Evolutionary conservation across 75 land plant species (phyloP).

Genomic region (Picea glauca): DNA sequence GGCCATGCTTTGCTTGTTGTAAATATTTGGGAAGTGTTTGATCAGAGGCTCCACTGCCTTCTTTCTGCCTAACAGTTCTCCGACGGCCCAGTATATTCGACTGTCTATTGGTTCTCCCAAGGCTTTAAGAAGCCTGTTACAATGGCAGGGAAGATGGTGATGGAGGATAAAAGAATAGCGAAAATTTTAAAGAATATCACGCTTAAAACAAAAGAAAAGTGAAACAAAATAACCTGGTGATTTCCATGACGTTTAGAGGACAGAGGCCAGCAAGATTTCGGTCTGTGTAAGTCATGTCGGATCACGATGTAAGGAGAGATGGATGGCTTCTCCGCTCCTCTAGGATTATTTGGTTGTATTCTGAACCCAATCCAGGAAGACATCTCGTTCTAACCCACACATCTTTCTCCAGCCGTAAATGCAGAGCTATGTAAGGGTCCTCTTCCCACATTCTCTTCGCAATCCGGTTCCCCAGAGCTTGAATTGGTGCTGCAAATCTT

Average conservation of each 20-base stretch:
- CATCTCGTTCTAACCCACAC: constrained; percentile 12
- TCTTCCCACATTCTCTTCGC: constrained; percentile 64
- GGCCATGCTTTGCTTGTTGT: constrained; percentile 67
- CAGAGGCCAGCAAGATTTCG: constrained; percentile 78
- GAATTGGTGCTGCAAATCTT: constrained; percentile 64
- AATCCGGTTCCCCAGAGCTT: constrained; percentile 50
- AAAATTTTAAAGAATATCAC: too few relatives aligned
- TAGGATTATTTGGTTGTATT: constrained; percentile 43
- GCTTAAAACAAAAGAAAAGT: background rate
- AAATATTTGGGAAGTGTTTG: constrained; percentile 58
- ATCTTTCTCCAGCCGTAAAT: constrained; percentile 63
- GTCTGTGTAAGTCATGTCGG: constrained; percentile 50
- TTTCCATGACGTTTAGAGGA: constrained; percentile 71
- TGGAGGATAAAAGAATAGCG: too few relatives aligned
- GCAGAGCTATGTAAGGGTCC: constrained; percentile 66
- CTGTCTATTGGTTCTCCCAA: constrained; percentile 46
- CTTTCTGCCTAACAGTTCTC: constrained; percentile 66
- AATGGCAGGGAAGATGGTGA: too few relatives aligned
- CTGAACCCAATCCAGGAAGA: constrained; percentile 59
- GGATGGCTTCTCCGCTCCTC: constrained; percentile 41
- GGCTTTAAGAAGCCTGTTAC: constrained; percentile 28
- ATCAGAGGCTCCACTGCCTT: constrained; percentile 56
- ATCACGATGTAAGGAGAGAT: constrained; percentile 50
- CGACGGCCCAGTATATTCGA: constrained; percentile 77
- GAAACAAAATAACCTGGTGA: constrained; percentile 43